These are phyloP conservation scores for Blastomyces silverae DNA, from an alignment of 2,329 filamentous ascomycete species.

Conservation along the genomic window DNA sequence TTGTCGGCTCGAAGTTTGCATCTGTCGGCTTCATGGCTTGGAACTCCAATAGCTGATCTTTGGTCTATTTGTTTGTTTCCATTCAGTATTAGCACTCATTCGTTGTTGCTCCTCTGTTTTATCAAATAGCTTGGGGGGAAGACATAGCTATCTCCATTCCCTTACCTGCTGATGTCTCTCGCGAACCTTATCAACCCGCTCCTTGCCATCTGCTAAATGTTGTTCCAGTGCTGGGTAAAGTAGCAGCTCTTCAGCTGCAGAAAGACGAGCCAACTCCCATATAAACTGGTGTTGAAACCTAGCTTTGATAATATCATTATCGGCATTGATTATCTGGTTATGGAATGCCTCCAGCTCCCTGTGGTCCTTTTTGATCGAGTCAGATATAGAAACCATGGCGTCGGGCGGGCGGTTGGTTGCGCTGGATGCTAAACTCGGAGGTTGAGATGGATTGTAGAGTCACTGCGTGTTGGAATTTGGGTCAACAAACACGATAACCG, in stretches of 20 bases:
- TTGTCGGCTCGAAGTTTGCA: conserved; percentile 36
- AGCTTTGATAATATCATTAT: conserved; percentile 38
- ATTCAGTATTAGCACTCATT: conserved; percentile 3
- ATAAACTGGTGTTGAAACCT: conserved; percentile 47
- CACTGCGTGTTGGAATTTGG: neutral
- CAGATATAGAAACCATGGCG: conserved; percentile 26
- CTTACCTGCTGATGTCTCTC: conserved; percentile 18
- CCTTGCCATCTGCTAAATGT: conserved; percentile 40
- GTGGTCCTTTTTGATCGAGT: conserved; percentile 40
- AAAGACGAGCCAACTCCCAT: conserved; percentile 49
- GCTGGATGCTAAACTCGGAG: neutral
- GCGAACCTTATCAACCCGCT: conserved; percentile 36
- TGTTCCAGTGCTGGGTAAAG: conserved; percentile 51
- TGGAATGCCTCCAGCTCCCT: conserved; percentile 40
- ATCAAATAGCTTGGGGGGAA: neutral
- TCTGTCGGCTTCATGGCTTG: conserved; percentile 39
- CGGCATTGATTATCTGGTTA: conserved; percentile 38
- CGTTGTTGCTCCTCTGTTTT: neutral
- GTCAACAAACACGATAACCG: neutral
- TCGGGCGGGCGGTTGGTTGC: neutral
- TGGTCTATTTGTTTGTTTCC: conserved; percentile 40
- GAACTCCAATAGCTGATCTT: conserved; percentile 44
- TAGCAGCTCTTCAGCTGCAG: conserved; percentile 47
- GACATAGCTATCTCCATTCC: conserved; percentile 21
- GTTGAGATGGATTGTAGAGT: neutral